A percentile compares a stretch with the other conserved stretches of the same genome.
Evolutionary conservation across 1,139 yeast species (phyloP).

Genomic region (Hansenula sp.): DNA sequence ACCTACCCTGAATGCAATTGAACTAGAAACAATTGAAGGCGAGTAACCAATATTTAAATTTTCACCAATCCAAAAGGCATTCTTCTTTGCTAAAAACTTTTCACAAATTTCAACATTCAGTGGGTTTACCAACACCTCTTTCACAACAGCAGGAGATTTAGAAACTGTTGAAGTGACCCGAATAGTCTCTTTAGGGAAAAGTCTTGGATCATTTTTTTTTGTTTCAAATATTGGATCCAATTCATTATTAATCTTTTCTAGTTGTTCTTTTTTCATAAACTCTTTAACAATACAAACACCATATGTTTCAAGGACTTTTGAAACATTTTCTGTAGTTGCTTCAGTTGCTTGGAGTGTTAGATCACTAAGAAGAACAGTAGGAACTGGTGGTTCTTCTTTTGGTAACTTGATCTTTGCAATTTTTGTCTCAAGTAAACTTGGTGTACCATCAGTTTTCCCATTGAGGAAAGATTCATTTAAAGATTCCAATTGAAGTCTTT

Average conservation of each 20-base stretch:
- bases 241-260: slow-evolving; percentile 17
- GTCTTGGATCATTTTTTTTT: slow-evolving; percentile 19
- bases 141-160: slow-evolving; percentile 21
- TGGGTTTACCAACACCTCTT: slow-evolving; percentile 16
- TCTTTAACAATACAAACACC: slow-evolving; percentile 24
- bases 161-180: slow-evolving; percentile 20
- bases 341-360: neutral
- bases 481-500: neutral
- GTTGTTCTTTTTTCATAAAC: slow-evolving; percentile 10
- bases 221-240: slow-evolving; percentile 21
- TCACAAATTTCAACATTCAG: slow-evolving; percentile 14
- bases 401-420: neutral
- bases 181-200: slow-evolving; percentile 23
- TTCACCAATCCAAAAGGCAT: slow-evolving; percentile 23
- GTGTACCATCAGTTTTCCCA: neutral
- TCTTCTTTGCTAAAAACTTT: slow-evolving; percentile 17
- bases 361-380: neutral
- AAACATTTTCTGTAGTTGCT: neutral
- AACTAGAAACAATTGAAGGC: slow-evolving; percentile 22
- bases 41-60: slow-evolving; percentile 20
- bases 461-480: no score
- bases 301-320: slow-evolving; percentile 4
- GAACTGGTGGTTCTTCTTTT: neutral
- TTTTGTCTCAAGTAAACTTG: slow-evolving; percentile 2
- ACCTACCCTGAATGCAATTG: slow-evolving; percentile 27